phyloP scores from a whole-genome alignment of 148 eudicot genomes.

The Drosera capensis region DNA sequence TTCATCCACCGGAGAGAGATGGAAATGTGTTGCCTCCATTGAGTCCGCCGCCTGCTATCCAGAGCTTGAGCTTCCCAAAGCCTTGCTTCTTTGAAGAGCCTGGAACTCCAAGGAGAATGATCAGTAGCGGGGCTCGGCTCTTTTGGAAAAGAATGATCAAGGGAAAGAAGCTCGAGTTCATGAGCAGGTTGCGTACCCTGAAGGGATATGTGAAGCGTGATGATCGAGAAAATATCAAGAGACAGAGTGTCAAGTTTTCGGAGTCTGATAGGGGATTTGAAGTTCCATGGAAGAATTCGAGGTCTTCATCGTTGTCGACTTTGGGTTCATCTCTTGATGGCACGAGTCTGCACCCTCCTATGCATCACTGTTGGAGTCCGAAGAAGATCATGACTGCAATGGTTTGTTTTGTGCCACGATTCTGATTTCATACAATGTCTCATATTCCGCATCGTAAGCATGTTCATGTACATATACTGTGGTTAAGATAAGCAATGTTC shows the following conservation, averaged over 20 bases:
- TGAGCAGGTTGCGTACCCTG: not conserved
- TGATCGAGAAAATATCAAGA: not conserved
- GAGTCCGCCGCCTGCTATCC: slow-evolving; percentile 44
- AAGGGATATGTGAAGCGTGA: no score
- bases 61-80: slow-evolving; percentile 24
- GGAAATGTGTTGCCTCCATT: slow-evolving; percentile 28
- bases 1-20: slow-evolving; percentile 19
- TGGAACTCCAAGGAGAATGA: not conserved
- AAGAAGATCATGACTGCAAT: not conserved
- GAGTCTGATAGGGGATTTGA: not conserved
- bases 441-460: not conserved
- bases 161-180: slow-evolving; percentile 1
- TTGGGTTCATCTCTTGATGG: not conserved
- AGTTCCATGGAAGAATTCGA: not conserved
- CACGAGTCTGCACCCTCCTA: not conserved
- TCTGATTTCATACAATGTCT: not conserved
- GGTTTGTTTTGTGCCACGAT: not conserved
- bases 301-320: not conserved
- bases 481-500: no score
- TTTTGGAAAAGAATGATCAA: slow-evolving; percentile 8
- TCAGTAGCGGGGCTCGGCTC: slow-evolving; percentile 16
- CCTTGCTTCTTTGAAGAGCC: slow-evolving; percentile 9
- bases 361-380: not conserved
- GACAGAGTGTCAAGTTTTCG: not conserved
- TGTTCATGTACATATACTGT: no score